phyloP scores from a whole-genome alignment of 1,139 yeast genomes.

The Geotrichum klebahnii region DNA sequence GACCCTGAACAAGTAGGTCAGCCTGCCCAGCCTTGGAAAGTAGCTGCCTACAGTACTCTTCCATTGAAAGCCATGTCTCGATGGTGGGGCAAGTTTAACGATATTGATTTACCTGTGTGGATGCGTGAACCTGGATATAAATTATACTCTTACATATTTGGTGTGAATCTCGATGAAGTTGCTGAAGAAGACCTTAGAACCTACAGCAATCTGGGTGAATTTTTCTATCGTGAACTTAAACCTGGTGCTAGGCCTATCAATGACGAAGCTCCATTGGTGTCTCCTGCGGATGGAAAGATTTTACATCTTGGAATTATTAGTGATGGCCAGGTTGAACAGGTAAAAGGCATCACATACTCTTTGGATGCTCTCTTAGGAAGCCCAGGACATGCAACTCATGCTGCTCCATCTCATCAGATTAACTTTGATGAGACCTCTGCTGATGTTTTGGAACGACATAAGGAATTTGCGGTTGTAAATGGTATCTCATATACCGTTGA shows the following conservation, averaged over 20 bases:
- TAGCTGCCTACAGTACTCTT: conserved; percentile 81
- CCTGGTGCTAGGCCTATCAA: conserved; percentile 81
- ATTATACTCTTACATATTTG: conserved; percentile 74
- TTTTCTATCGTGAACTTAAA: conserved; percentile 77
- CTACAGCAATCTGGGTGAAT: conserved; percentile 79
- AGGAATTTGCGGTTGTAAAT: conserved; percentile 72
- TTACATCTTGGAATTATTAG: conserved; percentile 76
- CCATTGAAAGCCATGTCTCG: conserved; percentile 90
- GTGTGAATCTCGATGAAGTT: conserved; percentile 86
- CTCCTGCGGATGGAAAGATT: conserved; percentile 93
- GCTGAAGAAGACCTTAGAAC: conserved; percentile 72
- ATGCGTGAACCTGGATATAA: conserved; percentile 76
- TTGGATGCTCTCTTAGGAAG: conserved; percentile 81
- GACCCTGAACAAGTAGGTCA: conserved; percentile 42
- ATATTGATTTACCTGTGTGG: conserved; percentile 82
- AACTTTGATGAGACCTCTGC: conserved; percentile 39
- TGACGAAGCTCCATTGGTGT: conserved; percentile 54
- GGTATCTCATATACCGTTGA: conserved; percentile 72
- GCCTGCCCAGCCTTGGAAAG: conserved; percentile 77
- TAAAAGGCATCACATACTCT: conserved; percentile 92
- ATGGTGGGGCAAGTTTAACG: conserved; percentile 89
- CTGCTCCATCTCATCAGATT: conserved; percentile 59
- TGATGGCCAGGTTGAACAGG: conserved; percentile 90
- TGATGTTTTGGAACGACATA: conserved; percentile 51
- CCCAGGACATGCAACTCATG: conserved; percentile 41